Percentiles rank a stretch among this genome's conserved stretches.
Evolutionary conservation across 208 protist species (phyloP).

Genomic region (Trichomonas vaginalis): DNA sequence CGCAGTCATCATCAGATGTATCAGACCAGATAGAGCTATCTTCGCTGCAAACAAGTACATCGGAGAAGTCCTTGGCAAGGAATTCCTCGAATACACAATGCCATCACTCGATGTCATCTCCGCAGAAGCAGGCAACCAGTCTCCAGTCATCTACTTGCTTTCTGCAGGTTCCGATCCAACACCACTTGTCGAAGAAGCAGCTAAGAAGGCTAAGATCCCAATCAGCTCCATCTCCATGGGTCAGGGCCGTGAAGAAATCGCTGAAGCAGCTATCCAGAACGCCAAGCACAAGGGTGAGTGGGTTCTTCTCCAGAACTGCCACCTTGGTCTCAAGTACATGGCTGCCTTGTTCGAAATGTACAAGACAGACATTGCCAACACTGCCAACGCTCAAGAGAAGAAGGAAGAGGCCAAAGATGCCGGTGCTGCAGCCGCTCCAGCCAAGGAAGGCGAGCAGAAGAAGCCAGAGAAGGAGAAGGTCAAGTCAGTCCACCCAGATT

Average conservation of each 20-base stretch:
- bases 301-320: constrained; percentile 62
- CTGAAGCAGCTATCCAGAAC: constrained; percentile 58
- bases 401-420: neutral
- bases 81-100: constrained; percentile 67
- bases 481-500: constrained; percentile 26
- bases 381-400: neutral
- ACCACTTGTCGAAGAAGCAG: constrained; percentile 66
- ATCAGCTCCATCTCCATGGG: constrained; percentile 78
- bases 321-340: constrained; percentile 55
- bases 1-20: constrained; percentile 67
- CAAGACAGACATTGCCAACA: neutral
- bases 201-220: constrained; percentile 62
- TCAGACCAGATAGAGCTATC: constrained; percentile 76
- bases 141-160: constrained; percentile 81
- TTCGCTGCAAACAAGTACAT: constrained; percentile 72
- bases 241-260: constrained; percentile 73
- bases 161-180: constrained; percentile 84
- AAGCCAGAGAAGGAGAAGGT: neutral
- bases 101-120: constrained; percentile 52
- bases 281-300: constrained; percentile 47
- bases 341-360: neutral
- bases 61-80: constrained; percentile 59
- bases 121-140: constrained; percentile 44
- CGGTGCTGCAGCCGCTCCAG: too few species aligned
- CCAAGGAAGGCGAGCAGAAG: neutral